Evolutionary conservation across 306 rosid species (phyloP).

Genomic region (Quillaja saponaria): DNA sequence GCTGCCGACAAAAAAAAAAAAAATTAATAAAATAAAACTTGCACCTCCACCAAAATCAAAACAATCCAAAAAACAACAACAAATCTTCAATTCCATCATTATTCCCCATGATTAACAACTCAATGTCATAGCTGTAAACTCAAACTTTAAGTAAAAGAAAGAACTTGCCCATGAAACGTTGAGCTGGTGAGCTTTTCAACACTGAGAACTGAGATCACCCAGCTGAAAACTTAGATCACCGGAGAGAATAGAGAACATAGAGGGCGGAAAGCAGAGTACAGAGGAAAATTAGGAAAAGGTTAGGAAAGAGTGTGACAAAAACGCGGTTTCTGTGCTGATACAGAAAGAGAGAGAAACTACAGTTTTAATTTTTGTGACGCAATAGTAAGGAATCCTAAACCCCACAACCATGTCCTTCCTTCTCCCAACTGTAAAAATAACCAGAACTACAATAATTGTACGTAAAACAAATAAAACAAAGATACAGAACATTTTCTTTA

Average conservation of each 20-base stretch:
- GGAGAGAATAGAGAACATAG: conserved; percentile 37
- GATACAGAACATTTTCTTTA: no score
- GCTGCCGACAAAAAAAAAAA: conserved; percentile 40
- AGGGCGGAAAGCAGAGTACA: no score
- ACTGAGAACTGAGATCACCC: not conserved
- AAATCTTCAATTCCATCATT: conserved; percentile 30
- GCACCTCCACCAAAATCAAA: conserved; percentile 1
- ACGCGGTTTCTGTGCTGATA: conserved; percentile 48
- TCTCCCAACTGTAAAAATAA: not conserved
- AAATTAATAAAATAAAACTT: conserved; percentile 17
- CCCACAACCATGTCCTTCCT: not conserved
- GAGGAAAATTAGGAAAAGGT: conserved; percentile 53
- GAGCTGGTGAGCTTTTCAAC: conserved; percentile 3
- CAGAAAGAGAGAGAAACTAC: conserved; percentile 16
- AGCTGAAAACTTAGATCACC: not conserved
- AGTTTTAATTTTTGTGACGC: conserved; percentile 11
- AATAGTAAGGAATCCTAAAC: conserved; percentile 29
- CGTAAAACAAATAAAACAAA: not conserved
- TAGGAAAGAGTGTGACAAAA: conserved; percentile 48
- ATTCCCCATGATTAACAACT: conserved; percentile 22
- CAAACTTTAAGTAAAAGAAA: conserved; percentile 1
- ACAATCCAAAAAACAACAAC: conserved; percentile 12
- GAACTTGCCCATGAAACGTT: not conserved
- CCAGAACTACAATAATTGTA: conserved; percentile 6
- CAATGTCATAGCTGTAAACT: conserved; percentile 12